Percentiles rank a stretch among this genome's conserved stretches.
phyloP scores from a whole-genome alignment of 495 filamentous ascomycete species.

The Daldinia caldariorum region DNA sequence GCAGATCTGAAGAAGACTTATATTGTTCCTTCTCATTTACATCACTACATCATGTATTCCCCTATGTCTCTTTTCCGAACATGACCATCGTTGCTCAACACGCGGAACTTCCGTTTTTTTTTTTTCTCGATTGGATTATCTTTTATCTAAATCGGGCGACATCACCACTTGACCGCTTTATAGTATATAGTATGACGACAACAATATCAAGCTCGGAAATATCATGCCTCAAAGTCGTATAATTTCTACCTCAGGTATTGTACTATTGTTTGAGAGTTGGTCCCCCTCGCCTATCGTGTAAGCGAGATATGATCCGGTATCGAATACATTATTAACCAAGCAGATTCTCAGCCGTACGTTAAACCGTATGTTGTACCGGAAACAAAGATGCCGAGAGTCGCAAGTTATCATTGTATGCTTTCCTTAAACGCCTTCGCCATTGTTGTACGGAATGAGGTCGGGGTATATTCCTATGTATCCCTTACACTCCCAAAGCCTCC shows the following conservation, averaged over 20 bases:
- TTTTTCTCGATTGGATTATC: background rate
- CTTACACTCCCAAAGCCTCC: conserved; percentile 22
- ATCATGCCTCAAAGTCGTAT: conserved; percentile 1
- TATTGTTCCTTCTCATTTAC: background rate
- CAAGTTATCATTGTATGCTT: conserved; percentile 16
- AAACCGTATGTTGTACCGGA: conserved; percentile 9
- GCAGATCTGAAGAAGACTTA: background rate
- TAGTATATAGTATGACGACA: background rate
- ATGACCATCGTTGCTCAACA: background rate
- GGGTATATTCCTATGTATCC: conserved; percentile 43
- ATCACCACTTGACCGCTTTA: background rate
- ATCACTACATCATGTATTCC: background rate
- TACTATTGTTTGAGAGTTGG: conserved; percentile 2
- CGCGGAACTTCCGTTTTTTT: background rate
- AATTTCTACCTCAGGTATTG: background rate
- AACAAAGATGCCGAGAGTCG: conserved; percentile 6
- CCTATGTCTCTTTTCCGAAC: background rate
- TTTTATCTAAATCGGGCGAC: background rate
- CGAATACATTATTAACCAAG: conserved; percentile 7
- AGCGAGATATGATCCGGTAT: background rate
- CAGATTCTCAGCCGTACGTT: conserved; percentile 12
- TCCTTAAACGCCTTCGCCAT: conserved; percentile 36
- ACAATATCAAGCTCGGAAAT: background rate
- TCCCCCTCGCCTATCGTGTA: conserved; percentile 2
- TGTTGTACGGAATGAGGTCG: conserved; percentile 33